These are phyloP conservation scores for Leccinum rimulosum DNA, from an alignment of 768 basidiomycete species.

Conservation along the genomic window DNA sequence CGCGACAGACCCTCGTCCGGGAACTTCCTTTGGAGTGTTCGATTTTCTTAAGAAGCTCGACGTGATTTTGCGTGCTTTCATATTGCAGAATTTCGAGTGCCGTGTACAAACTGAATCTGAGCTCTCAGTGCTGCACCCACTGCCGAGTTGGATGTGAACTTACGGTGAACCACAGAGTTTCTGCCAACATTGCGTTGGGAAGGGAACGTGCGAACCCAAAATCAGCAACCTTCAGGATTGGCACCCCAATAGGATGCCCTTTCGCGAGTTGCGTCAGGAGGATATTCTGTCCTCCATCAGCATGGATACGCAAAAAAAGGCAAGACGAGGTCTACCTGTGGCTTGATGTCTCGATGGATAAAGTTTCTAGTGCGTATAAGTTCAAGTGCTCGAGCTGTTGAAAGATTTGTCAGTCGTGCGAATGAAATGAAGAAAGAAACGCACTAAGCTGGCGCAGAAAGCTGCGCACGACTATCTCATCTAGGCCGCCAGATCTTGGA, in stretches of 20 bases:
- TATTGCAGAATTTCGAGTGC: constrained; percentile 97
- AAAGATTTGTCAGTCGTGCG: not conserved
- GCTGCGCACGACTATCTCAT: constrained; percentile 86
- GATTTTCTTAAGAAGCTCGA: constrained; percentile 91
- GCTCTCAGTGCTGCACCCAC: constrained; percentile 2
- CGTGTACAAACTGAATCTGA: constrained; percentile 79
- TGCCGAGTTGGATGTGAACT: constrained; percentile 32
- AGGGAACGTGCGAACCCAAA: constrained; percentile 96
- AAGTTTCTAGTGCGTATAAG: constrained; percentile 86
- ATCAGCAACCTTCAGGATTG: constrained; percentile 95
- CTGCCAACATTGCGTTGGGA: constrained; percentile 91
- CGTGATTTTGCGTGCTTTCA: constrained; percentile 94
- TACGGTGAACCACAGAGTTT: constrained; percentile 97
- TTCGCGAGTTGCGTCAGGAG: constrained; percentile 82
- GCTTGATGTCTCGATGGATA: constrained; percentile 97
- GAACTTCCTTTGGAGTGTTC: constrained; percentile 91
- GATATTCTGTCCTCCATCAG: constrained; percentile 62
- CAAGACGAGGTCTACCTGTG: constrained; percentile 52
- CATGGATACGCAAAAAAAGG: not conserved
- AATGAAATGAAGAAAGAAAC: constrained; percentile 16
- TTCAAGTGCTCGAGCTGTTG: constrained; percentile 83
- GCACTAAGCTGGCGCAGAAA: constrained; percentile 88
- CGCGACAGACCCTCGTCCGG: constrained; percentile 80
- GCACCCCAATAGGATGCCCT: constrained; percentile 90
- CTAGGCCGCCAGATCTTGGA: constrained; percentile 85